Evolutionary conservation across 2,329 filamentous ascomycete genomes (phyloP).

Genomic region (Curvularia lunata): DNA sequence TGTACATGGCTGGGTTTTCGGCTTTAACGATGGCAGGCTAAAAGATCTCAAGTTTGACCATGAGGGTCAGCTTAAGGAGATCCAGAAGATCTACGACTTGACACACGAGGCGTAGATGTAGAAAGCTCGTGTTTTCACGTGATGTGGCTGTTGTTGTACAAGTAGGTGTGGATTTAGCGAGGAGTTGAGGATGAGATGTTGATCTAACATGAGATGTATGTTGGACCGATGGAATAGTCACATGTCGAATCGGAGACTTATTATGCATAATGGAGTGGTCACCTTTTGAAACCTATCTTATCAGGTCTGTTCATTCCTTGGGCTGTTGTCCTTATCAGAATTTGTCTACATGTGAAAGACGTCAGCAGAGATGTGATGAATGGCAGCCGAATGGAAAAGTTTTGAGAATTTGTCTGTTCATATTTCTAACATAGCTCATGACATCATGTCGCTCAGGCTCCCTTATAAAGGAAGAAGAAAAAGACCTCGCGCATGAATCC

Average conservation of each 20-base stretch:
- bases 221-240: neutral
- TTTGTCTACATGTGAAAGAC: no score
- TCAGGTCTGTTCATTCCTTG: no score
- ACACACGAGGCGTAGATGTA: slow-evolving; percentile 21
- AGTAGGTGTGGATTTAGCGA: slow-evolving; percentile 18
- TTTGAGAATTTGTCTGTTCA: no score
- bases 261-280: neutral
- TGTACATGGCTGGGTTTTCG: slow-evolving; percentile 78
- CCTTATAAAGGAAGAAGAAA: no score
- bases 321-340: neutral
- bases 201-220: neutral
- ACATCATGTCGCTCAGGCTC: no score
- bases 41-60: slow-evolving; percentile 70
- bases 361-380: no score
- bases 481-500: no score
- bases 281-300: no score
- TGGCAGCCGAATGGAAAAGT: neutral
- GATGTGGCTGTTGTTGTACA: slow-evolving; percentile 4
- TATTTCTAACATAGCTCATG: no score
- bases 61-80: slow-evolving; percentile 60
- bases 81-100: slow-evolving; percentile 70
- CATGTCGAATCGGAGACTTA: neutral
- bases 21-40: slow-evolving; percentile 69
- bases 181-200: slow-evolving; percentile 10
- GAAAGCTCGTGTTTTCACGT: neutral